These are phyloP conservation scores for Phytophthora vignae DNA, from an alignment of 352 stramenopile species.

Conservation along the genomic window DNA sequence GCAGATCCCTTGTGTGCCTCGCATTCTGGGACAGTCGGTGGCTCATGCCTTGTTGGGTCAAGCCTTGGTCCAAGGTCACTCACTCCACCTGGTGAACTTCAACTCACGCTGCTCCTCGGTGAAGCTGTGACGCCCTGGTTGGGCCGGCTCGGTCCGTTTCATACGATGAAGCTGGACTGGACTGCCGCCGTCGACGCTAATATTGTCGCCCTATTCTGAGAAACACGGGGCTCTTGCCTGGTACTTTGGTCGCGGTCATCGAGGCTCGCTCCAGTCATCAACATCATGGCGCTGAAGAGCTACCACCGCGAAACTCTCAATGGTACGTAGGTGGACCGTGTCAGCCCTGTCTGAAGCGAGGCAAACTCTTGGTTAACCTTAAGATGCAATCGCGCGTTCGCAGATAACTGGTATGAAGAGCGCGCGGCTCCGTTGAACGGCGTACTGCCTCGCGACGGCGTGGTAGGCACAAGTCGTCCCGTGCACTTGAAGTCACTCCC, in stretches of 20 bases:
- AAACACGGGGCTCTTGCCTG: conserved; percentile 10
- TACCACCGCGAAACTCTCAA: conserved; percentile 83
- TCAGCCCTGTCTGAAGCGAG: not conserved
- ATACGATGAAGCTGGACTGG: conserved; percentile 5
- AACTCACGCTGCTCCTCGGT: not conserved
- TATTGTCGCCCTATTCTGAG: conserved; percentile 36
- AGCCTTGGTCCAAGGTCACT: conserved; percentile 1
- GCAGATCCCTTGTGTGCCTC: conserved; percentile 78
- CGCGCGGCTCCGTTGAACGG: conserved; percentile 65
- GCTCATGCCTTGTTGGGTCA: conserved; percentile 55
- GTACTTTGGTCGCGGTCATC: not conserved
- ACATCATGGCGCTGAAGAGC: conserved; percentile 78
- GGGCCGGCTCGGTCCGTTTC: conserved; percentile 32
- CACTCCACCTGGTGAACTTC: not conserved
- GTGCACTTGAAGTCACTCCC: not conserved
- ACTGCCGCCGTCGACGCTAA: conserved; percentile 18
- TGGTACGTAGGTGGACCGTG: conserved; percentile 33
- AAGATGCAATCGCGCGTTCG: not conserved
- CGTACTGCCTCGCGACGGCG: conserved; percentile 66
- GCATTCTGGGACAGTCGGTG: conserved; percentile 86
- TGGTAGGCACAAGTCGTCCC: conserved; percentile 37
- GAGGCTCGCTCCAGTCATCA: not conserved
- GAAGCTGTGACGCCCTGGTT: not conserved
- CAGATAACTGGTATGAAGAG: conserved; percentile 90
- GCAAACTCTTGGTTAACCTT: not conserved